Evolutionary conservation across 495 filamentous ascomycete genomes (phyloP).

Genomic region (Pseudevernia furfuracea): DNA sequence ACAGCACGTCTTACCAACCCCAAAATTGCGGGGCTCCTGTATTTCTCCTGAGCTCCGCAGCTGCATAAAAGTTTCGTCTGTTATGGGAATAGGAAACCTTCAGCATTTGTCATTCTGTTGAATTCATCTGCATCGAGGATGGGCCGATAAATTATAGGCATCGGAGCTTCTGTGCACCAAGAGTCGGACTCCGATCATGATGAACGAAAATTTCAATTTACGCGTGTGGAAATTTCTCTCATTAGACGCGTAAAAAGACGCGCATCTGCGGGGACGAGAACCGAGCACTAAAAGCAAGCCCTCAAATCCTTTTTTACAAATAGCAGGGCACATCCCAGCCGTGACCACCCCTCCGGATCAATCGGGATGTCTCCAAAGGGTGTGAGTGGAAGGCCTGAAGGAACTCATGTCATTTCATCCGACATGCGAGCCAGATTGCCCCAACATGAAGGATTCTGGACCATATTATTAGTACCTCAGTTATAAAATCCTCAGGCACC

Average conservation of each 20-base stretch:
- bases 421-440: background rate
- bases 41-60: slow-evolving; percentile 16
- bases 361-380: background rate
- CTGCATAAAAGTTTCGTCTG: background rate
- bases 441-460: background rate
- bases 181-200: background rate
- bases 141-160: background rate
- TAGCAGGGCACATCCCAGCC: slow-evolving; percentile 14
- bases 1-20: slow-evolving; percentile 6
- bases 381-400: slow-evolving; percentile 11
- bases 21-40: slow-evolving; percentile 1
- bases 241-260: slow-evolving; percentile 9
- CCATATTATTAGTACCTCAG: too few species aligned
- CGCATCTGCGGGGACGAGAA: slow-evolving; percentile 15
- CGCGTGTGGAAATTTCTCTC: slow-evolving; percentile 16
- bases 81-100: background rate
- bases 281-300: slow-evolving; percentile 12
- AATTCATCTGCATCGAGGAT: background rate
- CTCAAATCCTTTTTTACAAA: slow-evolving; percentile 11
- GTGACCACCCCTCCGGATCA: slow-evolving; percentile 5
- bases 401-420: background rate
- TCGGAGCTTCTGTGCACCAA: background rate
- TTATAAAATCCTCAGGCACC: background rate
- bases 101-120: background rate
- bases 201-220: background rate